Evolutionary conservation across 345 rosid genomes (phyloP).

Genomic region (Salix brachista): DNA sequence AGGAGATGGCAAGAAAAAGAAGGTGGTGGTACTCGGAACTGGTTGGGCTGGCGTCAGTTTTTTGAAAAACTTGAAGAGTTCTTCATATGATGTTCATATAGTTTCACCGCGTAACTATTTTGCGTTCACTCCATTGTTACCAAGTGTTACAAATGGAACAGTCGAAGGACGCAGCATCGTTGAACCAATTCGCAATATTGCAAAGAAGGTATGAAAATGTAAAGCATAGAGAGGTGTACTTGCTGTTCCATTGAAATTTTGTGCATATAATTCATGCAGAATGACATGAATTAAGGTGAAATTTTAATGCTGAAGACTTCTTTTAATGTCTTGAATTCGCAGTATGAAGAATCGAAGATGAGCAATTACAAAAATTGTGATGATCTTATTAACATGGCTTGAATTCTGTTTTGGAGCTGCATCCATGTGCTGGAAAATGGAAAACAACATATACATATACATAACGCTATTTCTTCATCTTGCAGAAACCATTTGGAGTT

Average conservation of each 20-base stretch:
- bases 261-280: no score
- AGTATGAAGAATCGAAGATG: no score
- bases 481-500: slow-evolving; percentile 49
- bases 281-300: not conserved
- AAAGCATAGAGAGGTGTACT: not conserved
- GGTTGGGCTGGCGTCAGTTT: slow-evolving; percentile 86
- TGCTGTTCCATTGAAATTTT: not conserved
- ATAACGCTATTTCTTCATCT: not conserved
- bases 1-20: slow-evolving; percentile 43
- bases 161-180: slow-evolving; percentile 88
- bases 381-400: not conserved
- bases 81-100: slow-evolving; percentile 57
- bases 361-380: not conserved
- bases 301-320: no score
- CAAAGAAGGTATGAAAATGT: slow-evolving; percentile 41
- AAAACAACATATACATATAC: no score
- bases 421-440: no score
- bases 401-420: no score
- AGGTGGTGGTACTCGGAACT: slow-evolving; percentile 73
- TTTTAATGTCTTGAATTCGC: no score
- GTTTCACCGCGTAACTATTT: slow-evolving; percentile 80
- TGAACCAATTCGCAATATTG: slow-evolving; percentile 64
- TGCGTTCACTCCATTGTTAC: slow-evolving; percentile 78
- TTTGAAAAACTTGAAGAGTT: slow-evolving; percentile 48
- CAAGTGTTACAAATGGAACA: slow-evolving; percentile 77